Evolutionary conservation across 805 yeast species (phyloP).

Genomic region (Candida loeiensis): DNA sequence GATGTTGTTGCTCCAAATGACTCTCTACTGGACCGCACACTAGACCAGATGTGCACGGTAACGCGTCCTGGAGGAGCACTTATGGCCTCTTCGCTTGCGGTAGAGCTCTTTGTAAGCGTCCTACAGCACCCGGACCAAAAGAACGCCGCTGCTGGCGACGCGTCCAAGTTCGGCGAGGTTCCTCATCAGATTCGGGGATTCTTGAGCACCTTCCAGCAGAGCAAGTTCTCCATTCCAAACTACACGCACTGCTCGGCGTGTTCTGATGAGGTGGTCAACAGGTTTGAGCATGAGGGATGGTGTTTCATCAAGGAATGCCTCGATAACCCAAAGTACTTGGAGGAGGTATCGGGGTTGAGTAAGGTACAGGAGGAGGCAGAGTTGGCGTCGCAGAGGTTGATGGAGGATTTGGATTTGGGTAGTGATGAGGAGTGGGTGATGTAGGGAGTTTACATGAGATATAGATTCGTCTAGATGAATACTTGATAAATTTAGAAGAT

Average conservation of each 20-base stretch:
- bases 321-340: slow-evolving; percentile 62
- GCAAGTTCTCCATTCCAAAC: slow-evolving; percentile 66
- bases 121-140: slow-evolving; percentile 61
- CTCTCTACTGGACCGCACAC: slow-evolving; percentile 77
- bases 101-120: slow-evolving; percentile 72
- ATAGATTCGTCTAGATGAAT: too few species aligned
- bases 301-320: slow-evolving; percentile 72
- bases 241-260: slow-evolving; percentile 87
- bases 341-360: slow-evolving; percentile 73
- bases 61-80: slow-evolving; percentile 95
- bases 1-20: slow-evolving; percentile 94
- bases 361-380: slow-evolving; percentile 73
- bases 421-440: slow-evolving; percentile 25
- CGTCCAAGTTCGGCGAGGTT: slow-evolving; percentile 54
- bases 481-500: too few species aligned
- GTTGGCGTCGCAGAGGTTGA: slow-evolving; percentile 31
- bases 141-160: slow-evolving; percentile 35
- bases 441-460: not conserved
- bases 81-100: slow-evolving; percentile 82
- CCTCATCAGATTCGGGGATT: slow-evolving; percentile 95
- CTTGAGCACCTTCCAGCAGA: slow-evolving; percentile 57
- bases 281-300: slow-evolving; percentile 64
- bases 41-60: slow-evolving; percentile 98
- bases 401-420: slow-evolving; percentile 34
- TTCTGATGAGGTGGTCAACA: slow-evolving; percentile 53